phyloP scores from a whole-genome alignment of 2,329 filamentous ascomycete genomes.

The Coniella lustricola region DNA sequence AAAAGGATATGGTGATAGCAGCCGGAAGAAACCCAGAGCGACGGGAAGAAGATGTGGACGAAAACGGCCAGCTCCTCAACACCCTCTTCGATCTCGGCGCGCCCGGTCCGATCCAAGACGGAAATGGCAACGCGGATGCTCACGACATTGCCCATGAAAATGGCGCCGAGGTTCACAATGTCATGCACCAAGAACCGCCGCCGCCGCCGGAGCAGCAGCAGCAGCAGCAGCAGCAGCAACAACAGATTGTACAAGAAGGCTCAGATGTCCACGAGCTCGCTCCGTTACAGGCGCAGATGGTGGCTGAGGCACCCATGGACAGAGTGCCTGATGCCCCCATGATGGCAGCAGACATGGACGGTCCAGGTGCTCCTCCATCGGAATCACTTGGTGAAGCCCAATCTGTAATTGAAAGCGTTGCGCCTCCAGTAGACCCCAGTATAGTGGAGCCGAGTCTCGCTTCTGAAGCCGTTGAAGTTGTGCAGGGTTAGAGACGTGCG shows the following conservation, averaged over 20 bases:
- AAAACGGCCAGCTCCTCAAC: constrained; percentile 30
- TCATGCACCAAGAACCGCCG: too few relatives aligned
- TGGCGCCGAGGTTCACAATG: background rate
- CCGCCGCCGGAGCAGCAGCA: too few relatives aligned
- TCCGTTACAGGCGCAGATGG: constrained; percentile 14
- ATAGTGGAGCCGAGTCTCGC: background rate
- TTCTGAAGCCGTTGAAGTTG: background rate
- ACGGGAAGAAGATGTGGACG: constrained; percentile 38
- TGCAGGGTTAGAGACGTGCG: background rate
- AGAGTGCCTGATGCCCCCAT: constrained; percentile 9
- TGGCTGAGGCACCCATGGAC: constrained; percentile 6
- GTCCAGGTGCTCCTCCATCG: background rate
- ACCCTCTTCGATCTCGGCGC: constrained; percentile 21
- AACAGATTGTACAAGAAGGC: background rate
- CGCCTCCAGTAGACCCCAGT: background rate
- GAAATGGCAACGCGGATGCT: too few relatives aligned
- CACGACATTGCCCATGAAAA: background rate
- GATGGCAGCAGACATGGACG: constrained; percentile 3
- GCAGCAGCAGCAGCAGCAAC: background rate
- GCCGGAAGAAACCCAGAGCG: constrained; percentile 44
- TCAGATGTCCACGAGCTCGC: constrained; percentile 5
- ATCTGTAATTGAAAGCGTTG: background rate
- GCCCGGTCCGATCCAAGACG: constrained; percentile 1
- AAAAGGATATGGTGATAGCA: constrained; percentile 32
- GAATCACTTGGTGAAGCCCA: constrained; percentile 9